Base-by-base conservation (phyloP, 352 stramenopile genomes). In the Globisporangium okanoganense region DNA sequence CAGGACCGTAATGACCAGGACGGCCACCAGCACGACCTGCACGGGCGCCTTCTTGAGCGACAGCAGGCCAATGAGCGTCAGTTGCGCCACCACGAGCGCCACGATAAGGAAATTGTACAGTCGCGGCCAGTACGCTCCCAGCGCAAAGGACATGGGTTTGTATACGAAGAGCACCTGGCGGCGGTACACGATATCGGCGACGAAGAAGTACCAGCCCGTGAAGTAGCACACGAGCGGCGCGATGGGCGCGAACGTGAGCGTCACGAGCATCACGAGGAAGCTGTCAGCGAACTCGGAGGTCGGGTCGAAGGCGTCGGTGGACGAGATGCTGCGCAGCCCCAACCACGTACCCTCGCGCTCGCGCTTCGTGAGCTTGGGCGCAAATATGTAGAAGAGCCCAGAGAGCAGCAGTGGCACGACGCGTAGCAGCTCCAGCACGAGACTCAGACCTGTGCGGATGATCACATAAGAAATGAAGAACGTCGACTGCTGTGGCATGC, bases 401-500 rank as follows among this genome's bases (percentile, higher is more conserved):
- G 76, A 79, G 12, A 90, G 29, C 24, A 79, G 9, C 6, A 90
- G 25, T 5, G 80, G 82, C 40, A 79, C 69, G 25, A 88, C 71
- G 8, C 82, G 81, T 10, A 92, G 64, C 27, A 94, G 69, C 63
- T 91, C 80, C 22, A 94, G 33, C 10, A 72, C 62, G 13, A 92
- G 56, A 16, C 67, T 78, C 22, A 94, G 59, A 2, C 85, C 79
- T 3, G 78, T 90, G 35, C 73, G 78, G 12, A 91, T 72, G 59
- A 92, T 85, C 50, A 94, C 73, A 64, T 87, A 94, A 22, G 80
- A 88, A 66, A 92, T 94, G 65, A 92, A 94, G 48, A 89, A 88
- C 41, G 81, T 90, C n/a, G 82, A 91, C 61, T 92, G 85, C 54
- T 88, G 79, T 16, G 85, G 80, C 71, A 94, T 92, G 29, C 77